Conservation (phyloP, 371 early-diverging fungal genomes). For the Mucor saturninus region DNA sequence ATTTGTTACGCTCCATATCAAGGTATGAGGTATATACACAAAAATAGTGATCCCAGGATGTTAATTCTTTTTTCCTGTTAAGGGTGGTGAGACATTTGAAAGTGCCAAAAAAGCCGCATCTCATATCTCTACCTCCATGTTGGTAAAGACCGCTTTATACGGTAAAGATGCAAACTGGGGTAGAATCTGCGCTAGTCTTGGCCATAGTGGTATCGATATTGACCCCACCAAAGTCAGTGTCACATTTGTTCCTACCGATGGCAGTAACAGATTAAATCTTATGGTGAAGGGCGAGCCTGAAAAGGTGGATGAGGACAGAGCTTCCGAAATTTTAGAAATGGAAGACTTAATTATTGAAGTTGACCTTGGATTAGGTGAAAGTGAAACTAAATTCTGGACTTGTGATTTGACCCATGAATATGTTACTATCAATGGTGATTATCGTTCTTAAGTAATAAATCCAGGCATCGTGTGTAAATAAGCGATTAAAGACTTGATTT, state of each 20-base stretch:
- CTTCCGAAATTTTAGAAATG: constrained; percentile 79
- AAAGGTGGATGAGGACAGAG: constrained; percentile 77
- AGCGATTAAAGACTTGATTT: neutral
- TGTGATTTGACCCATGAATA: constrained; percentile 95
- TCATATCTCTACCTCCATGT: constrained; percentile 88
- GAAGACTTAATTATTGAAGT: constrained; percentile 85
- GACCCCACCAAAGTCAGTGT: constrained; percentile 80
- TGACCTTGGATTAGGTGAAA: constrained; percentile 77
- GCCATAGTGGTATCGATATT: constrained; percentile 62
- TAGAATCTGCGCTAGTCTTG: constrained; percentile 65
- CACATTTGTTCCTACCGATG: constrained; percentile 72
- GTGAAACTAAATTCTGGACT: constrained; percentile 87
- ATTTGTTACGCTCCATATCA: constrained; percentile 89
- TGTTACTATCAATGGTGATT: constrained; percentile 91
- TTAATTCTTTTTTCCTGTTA: too few species aligned
- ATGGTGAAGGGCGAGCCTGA: constrained; percentile 87
- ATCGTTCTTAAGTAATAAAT: constrained; percentile 65
- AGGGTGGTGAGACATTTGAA: constrained; percentile 75
- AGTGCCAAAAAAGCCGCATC: constrained; percentile 85
- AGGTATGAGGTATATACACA: constrained; percentile 44
- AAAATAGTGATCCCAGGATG: too few species aligned
- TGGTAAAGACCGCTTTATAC: constrained; percentile 95
- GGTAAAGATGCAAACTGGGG: constrained; percentile 99
- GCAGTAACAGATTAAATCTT: constrained; percentile 65
- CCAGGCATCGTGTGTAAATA: neutral